phyloP scores from a whole-genome alignment of 2,329 filamentous ascomycete species.

The Botrytis hyacinthi region DNA sequence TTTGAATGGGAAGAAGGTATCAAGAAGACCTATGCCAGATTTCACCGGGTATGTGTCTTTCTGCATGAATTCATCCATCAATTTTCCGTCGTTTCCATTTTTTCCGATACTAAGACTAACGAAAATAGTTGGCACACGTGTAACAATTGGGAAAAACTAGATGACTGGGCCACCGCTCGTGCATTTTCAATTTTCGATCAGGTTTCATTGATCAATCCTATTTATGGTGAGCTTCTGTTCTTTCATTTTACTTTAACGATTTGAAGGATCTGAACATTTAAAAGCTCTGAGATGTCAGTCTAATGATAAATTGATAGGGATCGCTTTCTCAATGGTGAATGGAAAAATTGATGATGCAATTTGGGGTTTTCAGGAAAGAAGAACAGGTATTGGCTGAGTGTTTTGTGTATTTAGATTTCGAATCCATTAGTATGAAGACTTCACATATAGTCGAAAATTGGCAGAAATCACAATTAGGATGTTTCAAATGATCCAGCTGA shows the following conservation, averaged over 20 bases:
- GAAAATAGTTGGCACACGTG: conserved; percentile 8
- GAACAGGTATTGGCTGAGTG: accelerated
- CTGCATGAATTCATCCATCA: no score
- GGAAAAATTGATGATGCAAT: background rate
- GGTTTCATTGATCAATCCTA: conserved; percentile 13
- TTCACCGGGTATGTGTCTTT: no score
- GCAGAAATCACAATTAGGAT: background rate
- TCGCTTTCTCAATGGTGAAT: background rate
- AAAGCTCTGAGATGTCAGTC: no score
- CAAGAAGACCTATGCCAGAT: no score
- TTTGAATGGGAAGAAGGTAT: no score
- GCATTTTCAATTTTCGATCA: conserved; percentile 17
- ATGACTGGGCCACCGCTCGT: conserved; percentile 9
- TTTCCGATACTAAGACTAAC: background rate
- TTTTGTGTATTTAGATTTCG: background rate
- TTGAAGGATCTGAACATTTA: background rate
- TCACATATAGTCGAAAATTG: accelerated
- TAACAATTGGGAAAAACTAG: conserved; percentile 10
- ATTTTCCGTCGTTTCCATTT: no score
- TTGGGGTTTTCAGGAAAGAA: accelerated
- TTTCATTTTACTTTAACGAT: background rate
- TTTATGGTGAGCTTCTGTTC: background rate
- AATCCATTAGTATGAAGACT: background rate
- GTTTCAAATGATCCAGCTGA: accelerated
- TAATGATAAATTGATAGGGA: background rate